Percentiles rank a stretch among this genome's conserved stretches.
Evolutionary conservation across 176 grass and related monocot genomes (phyloP).

Genomic region (Poa annua): DNA sequence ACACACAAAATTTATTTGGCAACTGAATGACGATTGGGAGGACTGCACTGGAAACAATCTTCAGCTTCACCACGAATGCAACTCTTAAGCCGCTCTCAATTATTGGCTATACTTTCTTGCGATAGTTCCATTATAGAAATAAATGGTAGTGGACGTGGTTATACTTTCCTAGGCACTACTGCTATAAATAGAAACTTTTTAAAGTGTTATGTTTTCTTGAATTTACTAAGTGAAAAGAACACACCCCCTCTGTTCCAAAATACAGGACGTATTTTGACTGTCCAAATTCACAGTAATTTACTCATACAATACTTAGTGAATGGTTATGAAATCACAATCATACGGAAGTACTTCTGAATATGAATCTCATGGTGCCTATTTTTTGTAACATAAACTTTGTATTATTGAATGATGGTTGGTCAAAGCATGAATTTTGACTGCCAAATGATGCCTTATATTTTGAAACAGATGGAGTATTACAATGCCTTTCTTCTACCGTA

Average conservation of each 20-base stretch:
- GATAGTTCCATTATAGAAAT: background rate
- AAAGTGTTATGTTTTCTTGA: background rate
- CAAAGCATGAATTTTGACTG: too few relatives aligned
- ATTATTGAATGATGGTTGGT: too few relatives aligned
- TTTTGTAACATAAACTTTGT: too few relatives aligned
- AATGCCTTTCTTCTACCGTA: background rate
- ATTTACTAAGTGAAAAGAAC: conserved; percentile 6
- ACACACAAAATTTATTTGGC: background rate
- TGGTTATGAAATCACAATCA: too few relatives aligned
- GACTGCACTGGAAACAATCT: background rate
- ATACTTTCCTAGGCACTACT: background rate
- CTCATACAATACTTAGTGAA: too few relatives aligned
- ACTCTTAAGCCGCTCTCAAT: background rate
- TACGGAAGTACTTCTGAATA: too few relatives aligned
- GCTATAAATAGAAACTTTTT: background rate
- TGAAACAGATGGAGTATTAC: background rate
- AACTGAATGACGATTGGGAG: background rate
- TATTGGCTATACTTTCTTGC: background rate
- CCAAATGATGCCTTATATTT: too few relatives aligned
- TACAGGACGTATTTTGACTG: too few relatives aligned
- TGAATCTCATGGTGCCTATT: too few relatives aligned
- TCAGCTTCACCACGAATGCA: background rate
- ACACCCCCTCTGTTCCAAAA: background rate
- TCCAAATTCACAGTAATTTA: too few relatives aligned
- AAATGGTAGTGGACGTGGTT: background rate